phyloP scores from a whole-genome alignment of 2,329 filamentous ascomycete genomes.

The Stachybotrys chlorohalonatus region DNA sequence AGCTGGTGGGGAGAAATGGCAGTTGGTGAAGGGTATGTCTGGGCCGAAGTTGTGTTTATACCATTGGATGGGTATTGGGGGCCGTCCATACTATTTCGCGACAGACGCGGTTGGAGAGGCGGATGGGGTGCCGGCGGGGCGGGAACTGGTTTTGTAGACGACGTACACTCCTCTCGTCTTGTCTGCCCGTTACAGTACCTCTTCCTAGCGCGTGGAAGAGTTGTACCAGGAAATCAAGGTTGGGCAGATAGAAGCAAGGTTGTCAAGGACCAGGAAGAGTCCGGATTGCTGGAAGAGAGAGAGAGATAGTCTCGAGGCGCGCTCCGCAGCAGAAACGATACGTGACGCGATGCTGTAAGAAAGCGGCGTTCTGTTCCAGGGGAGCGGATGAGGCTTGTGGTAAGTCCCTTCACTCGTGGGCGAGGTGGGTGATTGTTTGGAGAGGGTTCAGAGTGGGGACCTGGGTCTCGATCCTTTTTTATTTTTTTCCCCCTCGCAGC shows the following conservation, averaged over 20 bases:
- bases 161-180: not conserved
- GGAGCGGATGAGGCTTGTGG: slow-evolving; percentile 30
- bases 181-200: not conserved
- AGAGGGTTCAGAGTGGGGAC: slow-evolving; percentile 38
- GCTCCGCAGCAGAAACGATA: not conserved
- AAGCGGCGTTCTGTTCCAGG: slow-evolving; percentile 18
- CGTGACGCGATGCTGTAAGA: slow-evolving; percentile 10
- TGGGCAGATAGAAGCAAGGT: not conserved
- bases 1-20: slow-evolving; percentile 43
- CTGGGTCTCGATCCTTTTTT: slow-evolving; percentile 33
- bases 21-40: slow-evolving; percentile 41
- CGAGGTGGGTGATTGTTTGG: slow-evolving; percentile 30
- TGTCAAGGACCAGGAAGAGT: too few relatives aligned
- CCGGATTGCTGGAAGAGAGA: not conserved
- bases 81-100: slow-evolving; percentile 43
- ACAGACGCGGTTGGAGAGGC: slow-evolving; percentile 6
- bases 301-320: not conserved
- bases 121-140: not conserved
- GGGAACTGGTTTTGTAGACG: not conserved
- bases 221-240: not conserved
- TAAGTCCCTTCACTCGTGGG: slow-evolving; percentile 21
- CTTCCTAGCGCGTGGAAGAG: not conserved
- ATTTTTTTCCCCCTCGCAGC: slow-evolving; percentile 19
- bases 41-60: slow-evolving; percentile 44
- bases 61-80: slow-evolving; percentile 45